Percentiles rank a stretch among this genome's conserved stretches.
Evolutionary conservation across 768 basidiomycete species (phyloP).

Genomic region (Pulveroboletus sp.): DNA sequence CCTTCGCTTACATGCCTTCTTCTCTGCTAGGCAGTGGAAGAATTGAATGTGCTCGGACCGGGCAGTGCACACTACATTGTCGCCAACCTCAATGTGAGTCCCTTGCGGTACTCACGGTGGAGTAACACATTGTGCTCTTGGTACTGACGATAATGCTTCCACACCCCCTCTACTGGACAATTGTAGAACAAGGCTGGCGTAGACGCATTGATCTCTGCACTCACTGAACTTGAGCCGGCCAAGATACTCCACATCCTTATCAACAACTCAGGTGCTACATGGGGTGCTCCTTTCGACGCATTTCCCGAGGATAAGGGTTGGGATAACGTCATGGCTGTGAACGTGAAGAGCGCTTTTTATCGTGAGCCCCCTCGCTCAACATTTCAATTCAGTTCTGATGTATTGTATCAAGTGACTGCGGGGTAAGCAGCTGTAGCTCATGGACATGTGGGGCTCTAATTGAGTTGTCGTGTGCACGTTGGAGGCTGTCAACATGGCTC

Average conservation of each 20-base stretch:
- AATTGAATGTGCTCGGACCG: slow-evolving; percentile 58
- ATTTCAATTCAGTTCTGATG: background rate
- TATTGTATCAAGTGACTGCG: slow-evolving; percentile 37
- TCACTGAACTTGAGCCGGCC: slow-evolving; percentile 59
- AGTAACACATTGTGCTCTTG: no score
- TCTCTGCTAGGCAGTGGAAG: slow-evolving; percentile 43
- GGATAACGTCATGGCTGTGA: slow-evolving; percentile 80
- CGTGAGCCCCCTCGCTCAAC: slow-evolving; percentile 39
- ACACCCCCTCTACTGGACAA: background rate
- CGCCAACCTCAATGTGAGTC: slow-evolving; percentile 68
- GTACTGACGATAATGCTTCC: background rate
- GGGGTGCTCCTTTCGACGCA: slow-evolving; percentile 69
- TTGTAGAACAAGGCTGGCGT: slow-evolving; percentile 76
- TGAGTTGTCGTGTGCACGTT: background rate
- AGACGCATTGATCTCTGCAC: slow-evolving; percentile 62
- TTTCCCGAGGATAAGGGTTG: slow-evolving; percentile 83
- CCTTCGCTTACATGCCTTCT: background rate
- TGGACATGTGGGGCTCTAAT: background rate
- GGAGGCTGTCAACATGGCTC: slow-evolving; percentile 46
- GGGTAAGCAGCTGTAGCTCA: slow-evolving; percentile 30
- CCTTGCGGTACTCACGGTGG: background rate
- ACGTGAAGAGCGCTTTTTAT: slow-evolving; percentile 86
- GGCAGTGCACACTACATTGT: slow-evolving; percentile 71
- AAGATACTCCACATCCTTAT: slow-evolving; percentile 76
- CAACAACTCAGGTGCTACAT: slow-evolving; percentile 80